Evolutionary conservation across 805 yeast genomes (phyloP).

Genomic region (Vanderwaltozyma tropicalis): DNA sequence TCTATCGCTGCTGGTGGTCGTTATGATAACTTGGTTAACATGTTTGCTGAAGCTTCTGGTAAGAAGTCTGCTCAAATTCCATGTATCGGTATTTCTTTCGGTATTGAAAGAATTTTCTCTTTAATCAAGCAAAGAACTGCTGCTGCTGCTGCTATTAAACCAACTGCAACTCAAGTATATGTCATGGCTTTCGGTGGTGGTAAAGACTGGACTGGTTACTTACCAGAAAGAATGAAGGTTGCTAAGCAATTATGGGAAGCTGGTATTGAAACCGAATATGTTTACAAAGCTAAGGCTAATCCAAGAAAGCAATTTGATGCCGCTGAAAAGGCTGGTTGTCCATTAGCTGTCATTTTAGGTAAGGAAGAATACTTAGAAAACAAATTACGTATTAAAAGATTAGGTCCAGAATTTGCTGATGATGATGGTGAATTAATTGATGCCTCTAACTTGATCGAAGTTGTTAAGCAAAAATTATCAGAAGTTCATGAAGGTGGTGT

Average conservation of each 20-base stretch:
- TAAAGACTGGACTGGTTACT: constrained; percentile 86
- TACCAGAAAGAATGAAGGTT: constrained; percentile 82
- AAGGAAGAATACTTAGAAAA: constrained; percentile 82
- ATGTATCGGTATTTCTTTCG: constrained; percentile 95
- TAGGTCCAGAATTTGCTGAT: constrained; percentile 80
- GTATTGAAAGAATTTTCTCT: constrained; percentile 91
- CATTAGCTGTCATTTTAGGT: constrained; percentile 85
- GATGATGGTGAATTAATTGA: constrained; percentile 78
- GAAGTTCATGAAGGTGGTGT: constrained; percentile 46
- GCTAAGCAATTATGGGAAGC: constrained; percentile 78
- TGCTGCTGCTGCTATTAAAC: constrained; percentile 52
- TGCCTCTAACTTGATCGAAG: constrained; percentile 46
- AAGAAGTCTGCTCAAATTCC: constrained; percentile 76
- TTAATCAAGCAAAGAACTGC: constrained; percentile 69
- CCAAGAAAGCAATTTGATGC: constrained; percentile 95
- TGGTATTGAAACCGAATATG: constrained; percentile 83
- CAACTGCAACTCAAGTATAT: constrained; percentile 85
- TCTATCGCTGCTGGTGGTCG: constrained; percentile 99
- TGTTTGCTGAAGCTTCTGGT: constrained; percentile 80
- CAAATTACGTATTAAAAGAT: constrained; percentile 70
- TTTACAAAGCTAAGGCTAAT: constrained; percentile 88
- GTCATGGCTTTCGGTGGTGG: constrained; percentile 99
- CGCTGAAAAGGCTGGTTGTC: constrained; percentile 89
- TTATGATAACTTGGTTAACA: constrained; percentile 91
- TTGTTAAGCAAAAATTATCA: constrained; percentile 41